These are phyloP conservation scores for Eucalyptus erythrocorys DNA, from an alignment of 345 rosid genomes.

Conservation along the genomic window DNA sequence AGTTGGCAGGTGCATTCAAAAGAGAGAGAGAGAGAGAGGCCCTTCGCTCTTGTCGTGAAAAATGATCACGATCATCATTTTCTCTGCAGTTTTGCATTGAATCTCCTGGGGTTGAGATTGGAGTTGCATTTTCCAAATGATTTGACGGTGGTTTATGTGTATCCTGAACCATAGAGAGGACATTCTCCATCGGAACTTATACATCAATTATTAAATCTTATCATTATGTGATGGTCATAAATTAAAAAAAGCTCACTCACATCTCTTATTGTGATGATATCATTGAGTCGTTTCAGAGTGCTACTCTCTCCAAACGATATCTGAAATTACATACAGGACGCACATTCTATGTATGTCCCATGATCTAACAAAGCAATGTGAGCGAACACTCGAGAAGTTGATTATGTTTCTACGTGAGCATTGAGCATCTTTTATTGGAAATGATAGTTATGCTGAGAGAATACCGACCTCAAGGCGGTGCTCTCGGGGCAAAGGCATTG, in stretches of 20 bases:
- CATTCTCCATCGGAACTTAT: background rate
- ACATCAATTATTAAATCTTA: background rate
- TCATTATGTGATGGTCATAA: background rate
- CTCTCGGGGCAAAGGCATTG: background rate
- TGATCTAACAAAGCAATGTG: background rate
- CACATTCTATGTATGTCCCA: fast-evolving
- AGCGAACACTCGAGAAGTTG: background rate
- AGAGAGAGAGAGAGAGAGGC: background rate
- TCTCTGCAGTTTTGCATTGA: background rate
- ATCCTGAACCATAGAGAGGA: background rate
- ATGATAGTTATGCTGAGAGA: background rate
- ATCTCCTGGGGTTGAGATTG: background rate
- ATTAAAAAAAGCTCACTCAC: fast-evolving
- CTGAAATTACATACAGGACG: fast-evolving
- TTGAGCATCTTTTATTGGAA: background rate
- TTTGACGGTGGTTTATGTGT: background rate
- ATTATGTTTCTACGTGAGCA: background rate
- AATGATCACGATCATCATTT: background rate
- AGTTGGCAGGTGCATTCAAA: background rate
- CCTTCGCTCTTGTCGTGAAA: background rate
- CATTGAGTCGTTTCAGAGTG: background rate
- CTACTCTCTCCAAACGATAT: background rate
- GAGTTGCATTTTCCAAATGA: background rate
- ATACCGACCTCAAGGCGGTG: background rate
- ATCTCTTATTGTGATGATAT: fast-evolving